Percentiles rank a stretch among this genome's conserved stretches.
phyloP scores from a whole-genome alignment of 495 filamentous ascomycete species.

The Penicillium chermesinum region DNA sequence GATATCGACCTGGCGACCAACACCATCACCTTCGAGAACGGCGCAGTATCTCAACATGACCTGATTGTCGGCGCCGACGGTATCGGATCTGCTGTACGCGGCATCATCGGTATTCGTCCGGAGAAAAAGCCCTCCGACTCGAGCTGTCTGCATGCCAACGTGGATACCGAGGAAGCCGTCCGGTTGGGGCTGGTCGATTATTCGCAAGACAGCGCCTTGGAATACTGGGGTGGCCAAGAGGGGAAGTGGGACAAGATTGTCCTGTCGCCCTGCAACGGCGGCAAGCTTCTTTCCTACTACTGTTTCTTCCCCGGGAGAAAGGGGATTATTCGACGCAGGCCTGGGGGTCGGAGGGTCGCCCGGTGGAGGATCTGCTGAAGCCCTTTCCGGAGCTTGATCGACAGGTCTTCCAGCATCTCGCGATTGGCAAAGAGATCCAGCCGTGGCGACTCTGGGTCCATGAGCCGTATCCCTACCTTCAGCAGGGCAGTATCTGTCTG shows the following conservation, averaged over 20 bases:
- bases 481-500: slow-evolving; percentile 30
- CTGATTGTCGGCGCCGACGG: slow-evolving; percentile 44
- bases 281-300: slow-evolving; percentile 44
- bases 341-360: slow-evolving; percentile 34
- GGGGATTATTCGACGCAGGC: slow-evolving; percentile 39
- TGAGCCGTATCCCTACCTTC: slow-evolving; percentile 39
- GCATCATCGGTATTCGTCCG: slow-evolving; percentile 38
- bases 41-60: slow-evolving; percentile 27
- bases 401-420: slow-evolving; percentile 35
- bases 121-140: slow-evolving; percentile 41
- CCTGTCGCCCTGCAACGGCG: slow-evolving; percentile 44
- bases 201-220: slow-evolving; percentile 37
- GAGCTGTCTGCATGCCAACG: slow-evolving; percentile 44
- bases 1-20: slow-evolving; percentile 34
- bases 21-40: slow-evolving; percentile 36
- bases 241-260: slow-evolving; percentile 48
- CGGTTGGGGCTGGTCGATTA: slow-evolving; percentile 40
- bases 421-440: slow-evolving; percentile 40
- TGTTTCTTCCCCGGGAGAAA: slow-evolving; percentile 45
- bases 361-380: slow-evolving; percentile 38
- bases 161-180: slow-evolving; percentile 39
- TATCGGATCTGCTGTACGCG: slow-evolving; percentile 40
- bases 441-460: slow-evolving; percentile 49
- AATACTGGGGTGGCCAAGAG: slow-evolving; percentile 48
- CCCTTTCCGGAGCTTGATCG: slow-evolving; percentile 42